Base-by-base conservation (phyloP, 495 filamentous ascomycete species). In the Daldinia vernicosa region DNA sequence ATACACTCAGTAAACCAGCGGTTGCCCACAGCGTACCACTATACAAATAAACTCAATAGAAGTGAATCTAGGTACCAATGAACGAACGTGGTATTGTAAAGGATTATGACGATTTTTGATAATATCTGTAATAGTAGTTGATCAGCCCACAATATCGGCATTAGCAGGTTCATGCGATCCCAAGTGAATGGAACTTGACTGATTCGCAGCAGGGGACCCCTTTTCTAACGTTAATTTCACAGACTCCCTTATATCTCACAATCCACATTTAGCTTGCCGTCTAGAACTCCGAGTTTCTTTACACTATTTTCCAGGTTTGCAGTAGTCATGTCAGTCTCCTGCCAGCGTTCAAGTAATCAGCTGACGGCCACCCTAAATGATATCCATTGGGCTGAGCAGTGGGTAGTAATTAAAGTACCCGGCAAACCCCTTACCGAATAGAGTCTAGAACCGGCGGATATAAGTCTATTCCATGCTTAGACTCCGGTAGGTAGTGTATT, bases 341-440 rank as follows among this genome's bases (percentile, higher is more conserved):
- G 6, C 30, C 11, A 17, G 43, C 9, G 50, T 52, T 28, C 51
- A 63, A 66, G 43, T 43, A 63, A 60, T 55, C n/a, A 24, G 12
- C 26, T 27, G 52, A 63, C 35, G 60, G 40, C 37, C 33, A 17
- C 22, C 14, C 15, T 6, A 33, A 40, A 35, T 37, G 37, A 8
- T 55, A 5, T 26, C 37, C 54, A 17, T 9, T 28, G 8, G 60
- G 54, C 6, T 45, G 54, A 15, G 15, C 57, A 58, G 26, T 40
- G 51, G 47, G 28, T 61, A 32, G 64, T 72, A 72, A 72, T 72
- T 47, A 60, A 72, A 68, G 35, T 50, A 57, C 60, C 60, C 32
- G 60, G 61, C 19, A 3, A 65, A 28, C 19, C 27, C 50, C 39
- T 53, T 60, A 4, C 64, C 30, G 14, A n/a, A 65, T 65, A 3